Evolutionary conservation across 2,329 filamentous ascomycete species (phyloP).

Genomic region (Coniochaeta ligniaria): DNA sequence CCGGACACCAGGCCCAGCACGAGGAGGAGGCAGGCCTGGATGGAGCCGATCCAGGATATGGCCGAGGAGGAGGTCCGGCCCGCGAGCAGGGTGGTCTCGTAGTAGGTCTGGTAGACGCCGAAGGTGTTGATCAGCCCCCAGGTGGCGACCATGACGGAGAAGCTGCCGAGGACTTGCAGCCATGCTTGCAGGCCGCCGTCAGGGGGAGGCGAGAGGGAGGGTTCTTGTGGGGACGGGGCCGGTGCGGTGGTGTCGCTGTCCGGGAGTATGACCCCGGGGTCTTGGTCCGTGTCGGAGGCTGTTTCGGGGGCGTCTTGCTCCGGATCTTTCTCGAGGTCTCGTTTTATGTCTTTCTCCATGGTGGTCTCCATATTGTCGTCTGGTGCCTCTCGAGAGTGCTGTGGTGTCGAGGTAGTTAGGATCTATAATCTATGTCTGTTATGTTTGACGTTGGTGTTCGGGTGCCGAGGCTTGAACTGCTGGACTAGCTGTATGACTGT

Average conservation of each 20-base stretch:
- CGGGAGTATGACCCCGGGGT: neutral
- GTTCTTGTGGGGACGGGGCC: neutral
- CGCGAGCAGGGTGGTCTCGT: constrained; percentile 29
- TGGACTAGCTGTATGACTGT: neutral
- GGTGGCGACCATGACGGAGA: constrained; percentile 25
- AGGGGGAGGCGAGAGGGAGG: constrained; percentile 6
- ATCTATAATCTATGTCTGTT: neutral
- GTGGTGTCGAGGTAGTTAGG: too few species aligned
- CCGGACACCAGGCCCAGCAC: constrained; percentile 34
- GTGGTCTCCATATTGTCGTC: neutral
- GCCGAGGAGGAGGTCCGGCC: constrained; percentile 22
- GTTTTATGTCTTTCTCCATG: neutral
- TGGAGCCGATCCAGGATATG: constrained; percentile 38
- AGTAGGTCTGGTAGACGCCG: constrained; percentile 38
- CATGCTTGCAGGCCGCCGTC: constrained; percentile 30
- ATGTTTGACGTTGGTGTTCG: neutral
- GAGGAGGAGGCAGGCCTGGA: constrained; percentile 38
- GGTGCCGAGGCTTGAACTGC: neutral
- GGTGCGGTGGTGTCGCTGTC: neutral
- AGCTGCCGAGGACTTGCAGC: constrained; percentile 31
- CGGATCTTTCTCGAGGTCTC: neutral
- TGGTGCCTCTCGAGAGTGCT: too few species aligned
- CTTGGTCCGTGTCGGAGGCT: neutral
- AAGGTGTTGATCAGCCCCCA: constrained; percentile 36
- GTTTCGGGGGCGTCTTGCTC: neutral